Conservation (phyloP, 345 rosid species). For the Balakata baccata region DNA sequence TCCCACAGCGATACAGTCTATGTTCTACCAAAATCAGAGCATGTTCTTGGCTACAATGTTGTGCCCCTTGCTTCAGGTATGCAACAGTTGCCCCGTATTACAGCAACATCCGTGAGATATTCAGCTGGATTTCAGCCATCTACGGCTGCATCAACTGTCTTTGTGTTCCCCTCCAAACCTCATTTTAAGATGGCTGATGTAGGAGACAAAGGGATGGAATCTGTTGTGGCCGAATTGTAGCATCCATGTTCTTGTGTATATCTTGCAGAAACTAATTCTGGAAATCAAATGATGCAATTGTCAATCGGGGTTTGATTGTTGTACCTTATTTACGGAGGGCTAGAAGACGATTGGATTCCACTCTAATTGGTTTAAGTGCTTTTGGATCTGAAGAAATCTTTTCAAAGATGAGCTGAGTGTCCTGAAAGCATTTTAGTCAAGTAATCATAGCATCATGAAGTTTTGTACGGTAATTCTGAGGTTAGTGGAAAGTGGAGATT, state of each 20-base stretch:
- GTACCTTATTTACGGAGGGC: background rate
- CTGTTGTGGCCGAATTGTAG: slow-evolving; percentile 7
- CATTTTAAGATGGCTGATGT: slow-evolving; percentile 34
- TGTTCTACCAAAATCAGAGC: slow-evolving; percentile 72
- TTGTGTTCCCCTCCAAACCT: slow-evolving; percentile 70
- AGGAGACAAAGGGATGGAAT: slow-evolving; percentile 21
- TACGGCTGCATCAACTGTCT: slow-evolving; percentile 54
- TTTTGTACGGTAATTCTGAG: background rate
- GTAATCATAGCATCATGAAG: background rate
- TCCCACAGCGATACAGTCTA: slow-evolving; percentile 60
- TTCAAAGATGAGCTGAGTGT: background rate
- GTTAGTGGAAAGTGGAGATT: background rate
- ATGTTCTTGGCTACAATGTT: slow-evolving; percentile 54
- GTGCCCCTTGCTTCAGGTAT: slow-evolving; percentile 82
- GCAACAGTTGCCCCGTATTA: slow-evolving; percentile 74
- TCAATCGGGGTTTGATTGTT: background rate
- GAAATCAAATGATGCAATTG: background rate
- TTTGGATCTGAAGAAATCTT: background rate
- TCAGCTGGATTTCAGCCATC: slow-evolving; percentile 75
- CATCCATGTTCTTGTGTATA: background rate
- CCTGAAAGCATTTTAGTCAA: background rate
- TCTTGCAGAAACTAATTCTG: background rate
- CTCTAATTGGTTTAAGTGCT: background rate
- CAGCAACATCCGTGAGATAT: slow-evolving; percentile 63
- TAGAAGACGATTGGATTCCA: background rate